Evolutionary conservation across 2,329 filamentous ascomycete species (phyloP), one percentile per base, ranked within the genome.

Genomic region (Fusarium sacchari): DNA sequence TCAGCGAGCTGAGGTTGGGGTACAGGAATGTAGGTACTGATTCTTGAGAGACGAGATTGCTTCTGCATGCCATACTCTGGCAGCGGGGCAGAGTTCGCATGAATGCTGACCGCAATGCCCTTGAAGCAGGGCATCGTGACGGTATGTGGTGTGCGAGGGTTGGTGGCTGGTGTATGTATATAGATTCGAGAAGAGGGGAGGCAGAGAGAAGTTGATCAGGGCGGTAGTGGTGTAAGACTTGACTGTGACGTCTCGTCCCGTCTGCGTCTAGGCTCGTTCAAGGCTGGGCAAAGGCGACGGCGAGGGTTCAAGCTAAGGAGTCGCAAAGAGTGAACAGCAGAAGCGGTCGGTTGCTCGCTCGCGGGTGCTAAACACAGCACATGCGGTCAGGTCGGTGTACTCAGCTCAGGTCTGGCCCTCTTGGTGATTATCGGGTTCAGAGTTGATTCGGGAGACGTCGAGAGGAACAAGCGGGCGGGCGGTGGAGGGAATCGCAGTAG

Each of bases 81-180:
- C 75, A 99, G 90, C 75, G 96, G 95, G 77, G 94, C 86, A 72
- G 88, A 89, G 81, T 92, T 91, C 66, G 90, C 89, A 86, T 99
- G 96, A 83, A 98, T 97, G 89, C 94, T 97, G 82, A 98, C 96
- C 79, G 96, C 96, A 85, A 99, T 95, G 84, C 96, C 96, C 88
- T 98, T 97, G 87, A 98, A 99, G 90, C 95, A 98, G 86, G 96
- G 96, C 96, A 91, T 91, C 81, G 81, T 88, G 80, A 79, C 74
- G 74, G 67, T 64, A 70, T 49, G 61, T 52, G 59, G 49, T 60
- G 43, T 49, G 59, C 60, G 60, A 39, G 65, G 66, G 47, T 58
- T 60, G 49, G 67, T 67, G 60, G 47, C 58, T 65, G 53, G 43
- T 67, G 34, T 66, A 49, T 66, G 49, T 64, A 49, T 66, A 53